phyloP scores from a whole-genome alignment of 805 yeast genomes.

The Wickerhamomyces canadensis region DNA sequence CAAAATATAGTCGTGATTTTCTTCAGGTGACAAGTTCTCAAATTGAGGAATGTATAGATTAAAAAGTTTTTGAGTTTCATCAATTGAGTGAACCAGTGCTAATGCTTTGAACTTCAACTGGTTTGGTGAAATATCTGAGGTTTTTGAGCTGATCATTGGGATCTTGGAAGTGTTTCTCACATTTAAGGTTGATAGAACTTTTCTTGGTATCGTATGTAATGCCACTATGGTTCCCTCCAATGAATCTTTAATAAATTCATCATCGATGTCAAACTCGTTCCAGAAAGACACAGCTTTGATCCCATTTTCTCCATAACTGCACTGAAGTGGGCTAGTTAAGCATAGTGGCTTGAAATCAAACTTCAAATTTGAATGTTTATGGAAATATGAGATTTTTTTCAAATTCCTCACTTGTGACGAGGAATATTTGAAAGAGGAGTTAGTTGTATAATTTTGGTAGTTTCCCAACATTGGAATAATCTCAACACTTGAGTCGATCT shows the following conservation, averaged over 20 bases:
- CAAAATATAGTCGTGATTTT: conserved; percentile 31
- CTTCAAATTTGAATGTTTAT: conserved; percentile 24
- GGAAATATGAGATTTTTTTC: conserved; percentile 50
- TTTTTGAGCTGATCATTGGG: conserved; percentile 6
- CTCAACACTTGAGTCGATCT: conserved; percentile 23
- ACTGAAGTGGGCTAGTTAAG: conserved; percentile 32
- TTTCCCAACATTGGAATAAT: conserved; percentile 33
- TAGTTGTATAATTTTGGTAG: conserved; percentile 21
- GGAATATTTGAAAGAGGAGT: conserved; percentile 29
- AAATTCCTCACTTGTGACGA: conserved; percentile 48
- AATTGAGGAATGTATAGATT: conserved; percentile 52
- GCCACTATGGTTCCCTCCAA: conserved; percentile 33
- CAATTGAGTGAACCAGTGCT: conserved; percentile 64
- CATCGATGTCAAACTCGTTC: conserved; percentile 28
- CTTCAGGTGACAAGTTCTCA: conserved; percentile 12
- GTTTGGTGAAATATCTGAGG: conserved; percentile 1
- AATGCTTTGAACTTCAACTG: conserved; percentile 39
- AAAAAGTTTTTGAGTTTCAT: conserved; percentile 31
- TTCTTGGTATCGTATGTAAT: conserved; percentile 17
- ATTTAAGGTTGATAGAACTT: conserved; percentile 12
- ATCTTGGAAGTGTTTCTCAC: conserved; percentile 12
- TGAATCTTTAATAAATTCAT: conserved; percentile 28
- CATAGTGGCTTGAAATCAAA: conserved; percentile 42
- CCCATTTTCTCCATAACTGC: conserved; percentile 34
- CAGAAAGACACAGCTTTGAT: conserved; percentile 31